Percentiles rank a stretch among this genome's conserved stretches.
Evolutionary conservation across 495 filamentous ascomycete genomes (phyloP).

Genomic region (Rhypophila decipiens): DNA sequence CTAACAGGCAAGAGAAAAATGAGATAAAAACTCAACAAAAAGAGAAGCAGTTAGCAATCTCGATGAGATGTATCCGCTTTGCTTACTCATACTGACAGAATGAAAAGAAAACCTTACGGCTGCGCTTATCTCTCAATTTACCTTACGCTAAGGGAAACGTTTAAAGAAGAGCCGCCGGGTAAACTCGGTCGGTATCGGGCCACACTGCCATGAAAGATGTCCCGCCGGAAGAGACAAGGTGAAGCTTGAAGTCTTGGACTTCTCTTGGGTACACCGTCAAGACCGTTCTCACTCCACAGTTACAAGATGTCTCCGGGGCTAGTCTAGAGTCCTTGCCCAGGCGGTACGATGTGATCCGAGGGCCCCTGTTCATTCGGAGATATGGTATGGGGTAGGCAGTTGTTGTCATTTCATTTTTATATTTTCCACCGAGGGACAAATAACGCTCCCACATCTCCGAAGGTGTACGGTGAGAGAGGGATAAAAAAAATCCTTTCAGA

Average conservation of each 20-base stretch:
- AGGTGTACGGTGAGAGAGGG: background rate
- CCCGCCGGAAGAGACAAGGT: background rate
- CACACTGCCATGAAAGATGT: background rate
- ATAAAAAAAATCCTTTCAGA: too few relatives aligned
- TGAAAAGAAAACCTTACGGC: background rate
- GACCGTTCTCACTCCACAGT: too few relatives aligned
- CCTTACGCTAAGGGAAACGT: slow-evolving; percentile 6
- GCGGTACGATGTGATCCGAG: too few relatives aligned
- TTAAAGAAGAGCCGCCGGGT: slow-evolving; percentile 23
- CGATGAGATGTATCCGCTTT: too few relatives aligned
- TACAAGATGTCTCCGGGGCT: too few relatives aligned
- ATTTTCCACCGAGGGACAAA: background rate
- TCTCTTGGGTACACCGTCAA: too few relatives aligned
- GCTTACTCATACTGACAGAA: background rate
- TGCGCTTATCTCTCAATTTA: background rate
- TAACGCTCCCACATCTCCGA: background rate
- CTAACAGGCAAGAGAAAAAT: too few relatives aligned
- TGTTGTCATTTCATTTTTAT: background rate
- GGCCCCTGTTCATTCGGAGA: too few relatives aligned
- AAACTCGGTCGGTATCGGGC: slow-evolving; percentile 10
- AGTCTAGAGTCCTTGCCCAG: too few relatives aligned
- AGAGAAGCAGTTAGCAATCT: too few relatives aligned
- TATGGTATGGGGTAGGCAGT: too few relatives aligned
- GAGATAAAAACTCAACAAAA: too few relatives aligned
- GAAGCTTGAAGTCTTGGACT: background rate